Evolutionary conservation across 352 stramenopile genomes (phyloP).

Genomic region (Phytophthora chlamydospora): DNA sequence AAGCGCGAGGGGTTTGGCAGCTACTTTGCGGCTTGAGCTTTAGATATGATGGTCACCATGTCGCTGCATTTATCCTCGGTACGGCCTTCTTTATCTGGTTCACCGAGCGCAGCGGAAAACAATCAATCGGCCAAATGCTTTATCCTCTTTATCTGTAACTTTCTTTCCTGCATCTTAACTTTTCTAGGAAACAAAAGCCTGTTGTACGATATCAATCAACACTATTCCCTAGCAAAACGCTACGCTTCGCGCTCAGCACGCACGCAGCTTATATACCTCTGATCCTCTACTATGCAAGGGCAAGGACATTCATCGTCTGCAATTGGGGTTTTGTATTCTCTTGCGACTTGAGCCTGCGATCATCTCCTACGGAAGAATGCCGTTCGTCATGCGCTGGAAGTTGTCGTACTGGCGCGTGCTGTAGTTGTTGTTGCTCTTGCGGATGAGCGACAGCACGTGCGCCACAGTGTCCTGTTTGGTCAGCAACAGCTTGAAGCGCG

Average conservation of each 20-base stretch:
- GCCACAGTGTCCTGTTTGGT: conserved; percentile 91
- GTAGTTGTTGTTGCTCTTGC: conserved; percentile 94
- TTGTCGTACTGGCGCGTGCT: conserved; percentile 94
- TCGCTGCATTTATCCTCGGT: neutral
- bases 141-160: conserved; percentile 14
- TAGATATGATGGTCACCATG: conserved; percentile 15
- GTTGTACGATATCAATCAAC: conserved; percentile 14
- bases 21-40: conserved; percentile 43
- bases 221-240: conserved; percentile 21
- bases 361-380: conserved; percentile 81
- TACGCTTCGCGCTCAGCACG: conserved; percentile 10
- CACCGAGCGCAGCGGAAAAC: neutral
- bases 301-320: conserved; percentile 15
- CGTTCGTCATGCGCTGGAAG: conserved; percentile 95
- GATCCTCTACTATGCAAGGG: conserved; percentile 13
- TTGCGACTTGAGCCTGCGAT: conserved; percentile 7
- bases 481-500: conserved; percentile 87
- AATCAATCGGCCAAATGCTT: conserved; percentile 17
- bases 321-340: conserved; percentile 14
- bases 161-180: conserved; percentile 4
- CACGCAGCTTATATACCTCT: conserved; percentile 23
- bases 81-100: neutral
- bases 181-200: conserved; percentile 2
- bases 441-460: conserved; percentile 91
- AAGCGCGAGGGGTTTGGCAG: conserved; percentile 43